These are phyloP conservation scores for Stygiomarasmius scandens DNA, from an alignment of 1,284 basidiomycete genomes.

Conservation along the genomic window DNA sequence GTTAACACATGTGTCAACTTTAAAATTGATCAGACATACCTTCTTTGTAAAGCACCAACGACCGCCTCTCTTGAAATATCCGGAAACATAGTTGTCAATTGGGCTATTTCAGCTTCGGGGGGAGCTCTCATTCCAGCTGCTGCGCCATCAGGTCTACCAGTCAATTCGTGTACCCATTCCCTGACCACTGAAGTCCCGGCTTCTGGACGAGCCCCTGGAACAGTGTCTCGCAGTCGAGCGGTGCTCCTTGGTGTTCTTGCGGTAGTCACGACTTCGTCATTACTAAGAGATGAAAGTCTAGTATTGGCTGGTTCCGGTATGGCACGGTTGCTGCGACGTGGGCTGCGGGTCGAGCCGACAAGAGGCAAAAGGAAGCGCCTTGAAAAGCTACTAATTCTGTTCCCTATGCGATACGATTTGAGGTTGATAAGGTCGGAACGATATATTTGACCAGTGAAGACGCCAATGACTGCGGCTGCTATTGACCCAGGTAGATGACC, in stretches of 20 bases:
- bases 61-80: conserved; percentile 73
- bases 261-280: conserved; percentile 13
- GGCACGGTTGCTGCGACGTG: conserved; percentile 46
- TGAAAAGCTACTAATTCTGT: conserved; percentile 46
- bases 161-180: conserved; percentile 16
- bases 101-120: conserved; percentile 4
- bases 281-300: conserved; percentile 51
- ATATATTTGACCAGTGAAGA: conserved; percentile 75
- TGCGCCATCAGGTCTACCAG: conserved; percentile 12
- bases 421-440: conserved; percentile 78
- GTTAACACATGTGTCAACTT: conserved; percentile 12
- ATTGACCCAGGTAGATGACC: conserved; percentile 69
- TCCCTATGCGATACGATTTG: conserved; percentile 70
- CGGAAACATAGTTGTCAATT: conserved; percentile 69
- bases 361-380: conserved; percentile 67
- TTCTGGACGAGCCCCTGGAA: not conserved
- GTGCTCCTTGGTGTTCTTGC: conserved; percentile 5
- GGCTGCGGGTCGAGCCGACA: conserved; percentile 59
- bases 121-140: conserved; percentile 3
- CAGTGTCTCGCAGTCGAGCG: conserved; percentile 29
- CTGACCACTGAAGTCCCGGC: conserved; percentile 11
- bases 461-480: conserved; percentile 61
- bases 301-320: conserved; percentile 56
- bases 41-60: conserved; percentile 62
- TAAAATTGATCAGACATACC: conserved; percentile 47